Percentiles rank a stretch among this genome's conserved stretches.
Evolutionary conservation across 2,329 filamentous ascomycete species (phyloP).

Genomic region (Fusarium oligoseptatum): DNA sequence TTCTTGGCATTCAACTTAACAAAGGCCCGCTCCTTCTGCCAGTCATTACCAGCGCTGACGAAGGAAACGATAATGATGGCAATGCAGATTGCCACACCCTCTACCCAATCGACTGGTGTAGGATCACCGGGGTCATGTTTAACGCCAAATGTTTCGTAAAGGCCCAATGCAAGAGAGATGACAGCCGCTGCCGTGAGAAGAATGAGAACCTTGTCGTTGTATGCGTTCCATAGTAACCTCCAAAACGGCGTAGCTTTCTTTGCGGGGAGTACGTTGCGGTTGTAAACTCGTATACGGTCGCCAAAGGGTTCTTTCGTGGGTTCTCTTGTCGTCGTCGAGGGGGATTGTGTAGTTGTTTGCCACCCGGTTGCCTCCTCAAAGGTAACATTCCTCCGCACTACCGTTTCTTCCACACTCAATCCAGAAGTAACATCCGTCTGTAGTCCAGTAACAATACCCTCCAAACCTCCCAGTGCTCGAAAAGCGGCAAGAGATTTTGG

Average conservation of each 20-base stretch:
- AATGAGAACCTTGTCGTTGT: not conserved
- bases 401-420: not conserved
- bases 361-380: not conserved
- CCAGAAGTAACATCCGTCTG: not conserved
- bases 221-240: not conserved
- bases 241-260: not conserved
- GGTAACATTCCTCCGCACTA: not conserved
- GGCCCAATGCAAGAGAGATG: not conserved
- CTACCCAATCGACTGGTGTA: not conserved
- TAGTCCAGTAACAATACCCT: not conserved
- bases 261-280: not conserved
- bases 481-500: not conserved
- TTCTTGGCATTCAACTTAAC: not conserved
- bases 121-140: not conserved
- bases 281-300: not conserved
- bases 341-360: not conserved
- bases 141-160: not conserved
- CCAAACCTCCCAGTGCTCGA: not conserved
- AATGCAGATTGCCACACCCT: not conserved
- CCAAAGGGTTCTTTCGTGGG: not conserved
- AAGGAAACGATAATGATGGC: not conserved
- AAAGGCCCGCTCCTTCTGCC: not conserved
- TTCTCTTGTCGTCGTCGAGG: not conserved
- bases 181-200: not conserved
- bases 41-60: not conserved